These are phyloP conservation scores for Penicillium sumatraense DNA, from an alignment of 2,329 filamentous ascomycete genomes.

Conservation along the genomic window DNA sequence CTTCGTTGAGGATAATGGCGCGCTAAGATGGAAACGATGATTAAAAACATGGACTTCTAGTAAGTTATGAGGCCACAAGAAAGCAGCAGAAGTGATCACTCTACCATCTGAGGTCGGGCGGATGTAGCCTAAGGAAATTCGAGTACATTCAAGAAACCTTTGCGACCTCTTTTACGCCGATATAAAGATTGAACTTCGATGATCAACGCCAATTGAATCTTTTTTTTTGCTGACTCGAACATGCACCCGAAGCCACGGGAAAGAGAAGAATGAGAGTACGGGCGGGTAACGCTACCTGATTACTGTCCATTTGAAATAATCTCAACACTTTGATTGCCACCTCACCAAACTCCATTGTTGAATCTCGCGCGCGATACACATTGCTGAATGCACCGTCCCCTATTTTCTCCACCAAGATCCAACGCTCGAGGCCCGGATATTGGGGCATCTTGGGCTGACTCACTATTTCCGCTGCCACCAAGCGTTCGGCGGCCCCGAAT, in stretches of 20 bases:
- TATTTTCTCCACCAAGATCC: constrained; percentile 93
- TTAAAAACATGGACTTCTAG: constrained; percentile 29
- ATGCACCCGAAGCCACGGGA: constrained; percentile 28
- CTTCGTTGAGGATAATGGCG: constrained; percentile 96
- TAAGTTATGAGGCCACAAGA: constrained; percentile 2
- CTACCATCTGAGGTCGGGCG: background rate
- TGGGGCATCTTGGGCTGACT: constrained; percentile 81
- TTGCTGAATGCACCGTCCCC: constrained; percentile 99
- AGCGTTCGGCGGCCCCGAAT: constrained; percentile 73
- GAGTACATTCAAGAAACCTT: constrained; percentile 97
- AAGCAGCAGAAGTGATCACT: constrained; percentile 34
- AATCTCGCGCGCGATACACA: constrained; percentile 87
- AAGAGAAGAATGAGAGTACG: constrained; percentile 34
- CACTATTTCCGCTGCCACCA: constrained; percentile 90
- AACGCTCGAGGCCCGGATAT: constrained; percentile 84
- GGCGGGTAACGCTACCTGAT: constrained; percentile 74
- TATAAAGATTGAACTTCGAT: constrained; percentile 86
- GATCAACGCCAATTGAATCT: constrained; percentile 58
- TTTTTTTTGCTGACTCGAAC: constrained; percentile 27
- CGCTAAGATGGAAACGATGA: constrained; percentile 60
- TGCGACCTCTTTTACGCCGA: constrained; percentile 91
- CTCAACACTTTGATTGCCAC: constrained; percentile 98
- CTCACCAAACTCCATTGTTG: constrained; percentile 71
- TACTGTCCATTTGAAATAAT: constrained; percentile 98
- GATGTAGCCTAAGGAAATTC: constrained; percentile 13